A percentile compares a stretch with the other conserved stretches of the same genome.
Conservation (phyloP, 2,329 filamentous ascomycete species). For the Nannizziopsis arthrosporioides region DNA sequence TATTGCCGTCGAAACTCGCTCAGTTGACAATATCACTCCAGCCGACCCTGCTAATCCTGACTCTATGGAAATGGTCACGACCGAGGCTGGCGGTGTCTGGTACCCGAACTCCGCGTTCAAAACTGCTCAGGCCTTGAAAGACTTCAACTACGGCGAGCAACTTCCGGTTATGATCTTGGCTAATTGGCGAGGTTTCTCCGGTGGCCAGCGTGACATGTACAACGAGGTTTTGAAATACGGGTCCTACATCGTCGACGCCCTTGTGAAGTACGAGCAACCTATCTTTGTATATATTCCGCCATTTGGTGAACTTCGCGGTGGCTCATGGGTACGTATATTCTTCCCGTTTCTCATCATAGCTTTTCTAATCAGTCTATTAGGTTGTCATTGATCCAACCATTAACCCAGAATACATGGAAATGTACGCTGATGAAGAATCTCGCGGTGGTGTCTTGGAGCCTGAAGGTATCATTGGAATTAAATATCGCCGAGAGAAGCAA, state of each 20-base stretch:
- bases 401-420: constrained; percentile 94
- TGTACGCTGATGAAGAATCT: constrained; percentile 93
- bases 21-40: constrained; percentile 91
- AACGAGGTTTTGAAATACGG: constrained; percentile 99
- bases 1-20: constrained; percentile 89
- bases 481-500: constrained; percentile 95
- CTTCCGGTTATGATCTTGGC: constrained; percentile 97
- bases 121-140: constrained; percentile 95
- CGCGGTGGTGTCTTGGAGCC: constrained; percentile 96
- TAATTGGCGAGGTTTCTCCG: constrained; percentile 99
- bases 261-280: constrained; percentile 97
- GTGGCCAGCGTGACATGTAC: constrained; percentile 99
- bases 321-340: constrained; percentile 62
- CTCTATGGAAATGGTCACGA: constrained; percentile 88
- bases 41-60: constrained; percentile 97
- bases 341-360: neutral
- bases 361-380: constrained; percentile 29
- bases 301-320: constrained; percentile 90
- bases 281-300: constrained; percentile 99
- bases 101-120: constrained; percentile 99
- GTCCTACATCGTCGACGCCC: constrained; percentile 95
- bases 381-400: constrained; percentile 98
- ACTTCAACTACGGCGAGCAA: constrained; percentile 99
- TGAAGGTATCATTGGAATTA: constrained; percentile 97
- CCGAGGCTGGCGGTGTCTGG: constrained; percentile 97